A percentile compares a stretch with the other conserved stretches of the same genome.
phyloP scores from a whole-genome alignment of 768 basidiomycete species.

The Hirschioporus abietinus region DNA sequence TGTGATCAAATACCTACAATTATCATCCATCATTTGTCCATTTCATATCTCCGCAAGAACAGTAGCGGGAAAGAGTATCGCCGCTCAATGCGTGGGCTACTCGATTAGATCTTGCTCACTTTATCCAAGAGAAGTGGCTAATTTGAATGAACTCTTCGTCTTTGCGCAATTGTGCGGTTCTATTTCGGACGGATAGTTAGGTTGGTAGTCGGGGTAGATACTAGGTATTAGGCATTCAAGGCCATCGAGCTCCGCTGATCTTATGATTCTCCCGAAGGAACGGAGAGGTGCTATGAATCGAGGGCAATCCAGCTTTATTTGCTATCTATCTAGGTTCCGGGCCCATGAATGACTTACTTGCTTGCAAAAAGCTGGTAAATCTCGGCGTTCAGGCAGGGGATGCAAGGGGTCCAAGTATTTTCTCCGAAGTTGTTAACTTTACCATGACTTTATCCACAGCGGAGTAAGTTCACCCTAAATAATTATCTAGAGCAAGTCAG shows the following conservation, averaged over 20 bases:
- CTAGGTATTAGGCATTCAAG: background rate
- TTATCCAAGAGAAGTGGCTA: too few species aligned
- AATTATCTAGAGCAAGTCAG: background rate
- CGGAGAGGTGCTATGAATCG: background rate
- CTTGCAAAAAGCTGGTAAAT: too few species aligned
- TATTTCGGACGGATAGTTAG: background rate
- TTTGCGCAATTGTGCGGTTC: background rate
- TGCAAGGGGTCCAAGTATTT: background rate
- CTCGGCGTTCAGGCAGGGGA: background rate
- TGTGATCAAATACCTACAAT: too few species aligned
- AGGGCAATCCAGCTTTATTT: too few species aligned
- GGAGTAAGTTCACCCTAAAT: background rate
- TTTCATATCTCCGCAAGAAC: too few species aligned
- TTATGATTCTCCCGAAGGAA: background rate
- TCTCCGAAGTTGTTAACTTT: background rate
- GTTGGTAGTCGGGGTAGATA: background rate
- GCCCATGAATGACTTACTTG: too few species aligned
- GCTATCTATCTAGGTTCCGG: background rate
- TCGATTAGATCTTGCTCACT: too few species aligned
- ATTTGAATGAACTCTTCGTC: background rate
- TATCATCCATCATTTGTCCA: too few species aligned
- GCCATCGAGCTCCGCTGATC: background rate
- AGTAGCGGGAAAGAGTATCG: too few species aligned
- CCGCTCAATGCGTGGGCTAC: too few species aligned
- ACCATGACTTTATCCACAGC: background rate